phyloP scores from a whole-genome alignment of 2,329 filamentous ascomycete species.

The Cryphonectria naterciae region DNA sequence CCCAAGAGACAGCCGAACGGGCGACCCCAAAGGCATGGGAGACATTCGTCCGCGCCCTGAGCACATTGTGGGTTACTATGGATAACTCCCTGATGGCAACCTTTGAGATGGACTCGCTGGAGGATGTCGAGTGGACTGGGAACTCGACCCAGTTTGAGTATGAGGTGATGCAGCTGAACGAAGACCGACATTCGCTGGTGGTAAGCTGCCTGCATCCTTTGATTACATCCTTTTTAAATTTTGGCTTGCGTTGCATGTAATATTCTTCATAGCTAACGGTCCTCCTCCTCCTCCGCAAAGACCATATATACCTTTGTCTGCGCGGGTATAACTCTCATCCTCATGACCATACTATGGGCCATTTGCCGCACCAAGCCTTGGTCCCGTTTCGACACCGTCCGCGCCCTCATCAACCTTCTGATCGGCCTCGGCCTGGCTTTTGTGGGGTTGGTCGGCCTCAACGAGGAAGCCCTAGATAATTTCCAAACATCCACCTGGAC shows the following conservation, averaged over 20 bases:
- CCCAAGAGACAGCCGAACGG: neutral
- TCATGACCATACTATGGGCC: conserved; percentile 34
- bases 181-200: conserved; percentile 26
- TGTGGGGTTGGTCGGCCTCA: conserved; percentile 30
- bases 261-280: neutral
- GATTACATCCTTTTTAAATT: neutral
- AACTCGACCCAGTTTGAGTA: conserved; percentile 20
- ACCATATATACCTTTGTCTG: conserved; percentile 32
- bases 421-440: conserved; percentile 33
- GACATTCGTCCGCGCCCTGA: neutral
- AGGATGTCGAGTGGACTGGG: conserved; percentile 11
- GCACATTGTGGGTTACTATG: conserved; percentile 14
- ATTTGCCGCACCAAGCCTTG: conserved; percentile 29
- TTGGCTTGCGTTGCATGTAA: neutral
- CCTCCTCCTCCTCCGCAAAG: conserved; percentile 10
- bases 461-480: conserved; percentile 9
- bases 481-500: conserved; percentile 33
- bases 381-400: conserved; percentile 30
- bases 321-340: conserved; percentile 33
- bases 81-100: conserved; percentile 32
- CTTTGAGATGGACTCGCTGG: conserved; percentile 32
- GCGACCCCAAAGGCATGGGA: neutral
- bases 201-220: conserved; percentile 18
- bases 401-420: conserved; percentile 32
- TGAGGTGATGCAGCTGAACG: conserved; percentile 20